These are phyloP conservation scores for Domatiomyces globalis DNA, from an alignment of 2,329 filamentous ascomycete species.

Conservation along the genomic window DNA sequence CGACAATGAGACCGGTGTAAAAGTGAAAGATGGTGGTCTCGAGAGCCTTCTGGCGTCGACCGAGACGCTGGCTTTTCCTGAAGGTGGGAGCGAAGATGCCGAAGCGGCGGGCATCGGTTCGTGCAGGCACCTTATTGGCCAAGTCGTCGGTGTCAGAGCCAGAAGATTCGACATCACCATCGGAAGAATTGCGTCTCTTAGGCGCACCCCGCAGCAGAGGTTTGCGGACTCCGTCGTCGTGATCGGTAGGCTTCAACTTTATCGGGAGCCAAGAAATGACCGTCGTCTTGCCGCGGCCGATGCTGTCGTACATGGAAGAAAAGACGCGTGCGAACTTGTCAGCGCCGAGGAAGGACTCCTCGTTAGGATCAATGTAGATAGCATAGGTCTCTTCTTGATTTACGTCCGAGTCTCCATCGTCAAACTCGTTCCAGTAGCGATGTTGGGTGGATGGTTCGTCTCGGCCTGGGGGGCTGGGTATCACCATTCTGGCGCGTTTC, in stretches of 20 bases:
- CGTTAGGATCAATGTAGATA: slow-evolving; percentile 61
- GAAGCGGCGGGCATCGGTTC: background rate
- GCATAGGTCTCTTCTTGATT: slow-evolving; percentile 48
- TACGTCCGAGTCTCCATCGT: slow-evolving; percentile 54
- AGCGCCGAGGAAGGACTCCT: slow-evolving; percentile 49
- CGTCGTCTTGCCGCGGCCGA: slow-evolving; percentile 33
- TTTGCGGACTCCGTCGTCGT: slow-evolving; percentile 1
- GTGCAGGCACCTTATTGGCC: background rate
- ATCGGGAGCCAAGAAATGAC: slow-evolving; percentile 9
- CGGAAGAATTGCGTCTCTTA: slow-evolving; percentile 1
- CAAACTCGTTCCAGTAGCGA: slow-evolving; percentile 75
- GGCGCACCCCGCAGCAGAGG: slow-evolving; percentile 3
- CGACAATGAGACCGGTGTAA: slow-evolving; percentile 41
- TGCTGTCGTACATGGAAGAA: slow-evolving; percentile 37
- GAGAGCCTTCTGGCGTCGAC: slow-evolving; percentile 29
- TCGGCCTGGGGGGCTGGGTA: slow-evolving; percentile 12
- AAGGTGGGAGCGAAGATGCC: background rate
- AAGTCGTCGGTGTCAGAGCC: slow-evolving; percentile 10
- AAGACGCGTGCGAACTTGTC: slow-evolving; percentile 43
- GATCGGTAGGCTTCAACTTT: background rate
- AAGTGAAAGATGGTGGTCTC: slow-evolving; percentile 43
- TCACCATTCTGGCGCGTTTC: slow-evolving; percentile 11
- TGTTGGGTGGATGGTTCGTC: slow-evolving; percentile 13
- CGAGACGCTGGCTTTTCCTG: slow-evolving; percentile 2
- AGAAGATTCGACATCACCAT: slow-evolving; percentile 10